Percentiles rank a stretch among this genome's conserved stretches.
Evolutionary conservation across 345 rosid species (phyloP).

Genomic region (Corymbia maculata): DNA sequence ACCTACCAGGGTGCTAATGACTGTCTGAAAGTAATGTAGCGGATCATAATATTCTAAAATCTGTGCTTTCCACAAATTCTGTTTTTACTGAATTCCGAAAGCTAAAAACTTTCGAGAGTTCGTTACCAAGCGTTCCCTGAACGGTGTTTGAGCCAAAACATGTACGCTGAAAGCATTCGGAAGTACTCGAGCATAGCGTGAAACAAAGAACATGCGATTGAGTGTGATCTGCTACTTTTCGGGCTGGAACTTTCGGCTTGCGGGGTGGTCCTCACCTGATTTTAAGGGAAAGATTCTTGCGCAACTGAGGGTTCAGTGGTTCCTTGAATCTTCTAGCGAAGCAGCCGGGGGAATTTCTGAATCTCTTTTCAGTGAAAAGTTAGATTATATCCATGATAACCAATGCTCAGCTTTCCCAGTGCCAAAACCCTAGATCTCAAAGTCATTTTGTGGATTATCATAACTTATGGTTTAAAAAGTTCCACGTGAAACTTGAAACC

Average conservation of each 20-base stretch:
- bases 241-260: not conserved
- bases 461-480: conserved; percentile 4
- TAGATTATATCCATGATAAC: not conserved
- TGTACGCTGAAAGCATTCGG: not conserved
- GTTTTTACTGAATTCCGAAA: not conserved
- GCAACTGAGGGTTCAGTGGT: not conserved
- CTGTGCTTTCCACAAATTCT: not conserved
- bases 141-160: not conserved
- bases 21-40: not conserved
- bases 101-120: not conserved
- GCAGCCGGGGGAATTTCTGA: not conserved
- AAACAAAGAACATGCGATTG: not conserved
- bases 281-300: not conserved
- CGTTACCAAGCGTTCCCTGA: not conserved
- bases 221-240: not conserved
- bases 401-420: not conserved
- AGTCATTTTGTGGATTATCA: not conserved
- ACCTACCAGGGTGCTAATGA: not conserved
- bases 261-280: not conserved
- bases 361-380: not conserved
- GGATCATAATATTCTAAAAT: not conserved
- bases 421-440: conserved; percentile 6
- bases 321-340: not conserved
- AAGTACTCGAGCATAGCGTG: not conserved
- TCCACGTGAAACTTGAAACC: conserved; percentile 10